Percentiles rank a stretch among this genome's conserved stretches.
These are phyloP conservation scores for Penicillium angulare DNA, from an alignment of 495 filamentous ascomycete genomes.

Conservation along the genomic window DNA sequence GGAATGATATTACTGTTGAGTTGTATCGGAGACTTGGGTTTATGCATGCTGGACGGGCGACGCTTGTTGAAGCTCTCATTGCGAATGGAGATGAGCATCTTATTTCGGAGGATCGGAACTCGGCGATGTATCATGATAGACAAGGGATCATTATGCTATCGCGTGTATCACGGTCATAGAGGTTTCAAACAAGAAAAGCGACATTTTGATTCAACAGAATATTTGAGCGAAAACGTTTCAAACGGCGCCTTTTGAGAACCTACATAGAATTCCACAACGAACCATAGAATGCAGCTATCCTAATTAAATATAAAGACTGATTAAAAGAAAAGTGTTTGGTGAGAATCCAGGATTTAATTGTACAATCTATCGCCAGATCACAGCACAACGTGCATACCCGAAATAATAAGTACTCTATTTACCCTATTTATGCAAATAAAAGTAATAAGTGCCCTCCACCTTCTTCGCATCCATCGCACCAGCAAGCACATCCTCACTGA, in stretches of 20 bases:
- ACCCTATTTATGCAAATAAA: constrained; percentile 21
- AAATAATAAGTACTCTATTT: too few species aligned
- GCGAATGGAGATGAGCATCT: constrained; percentile 35
- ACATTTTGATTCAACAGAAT: too few species aligned
- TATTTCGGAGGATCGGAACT: constrained; percentile 25
- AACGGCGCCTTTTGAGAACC: too few species aligned
- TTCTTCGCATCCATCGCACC: constrained; percentile 32
- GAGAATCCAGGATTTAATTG: too few species aligned
- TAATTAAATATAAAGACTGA: too few species aligned
- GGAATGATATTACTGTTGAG: constrained; percentile 26
- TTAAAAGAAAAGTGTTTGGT: too few species aligned
- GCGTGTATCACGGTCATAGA: background rate
- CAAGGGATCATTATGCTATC: constrained; percentile 20
- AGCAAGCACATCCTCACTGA: constrained; percentile 21
- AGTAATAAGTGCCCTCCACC: constrained; percentile 19
- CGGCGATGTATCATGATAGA: constrained; percentile 20
- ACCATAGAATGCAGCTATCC: too few species aligned
- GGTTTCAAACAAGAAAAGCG: too few species aligned
- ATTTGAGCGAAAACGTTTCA: too few species aligned
- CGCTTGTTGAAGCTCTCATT: constrained; percentile 31
- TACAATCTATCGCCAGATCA: too few species aligned
- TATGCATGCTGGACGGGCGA: constrained; percentile 22
- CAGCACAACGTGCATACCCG: too few species aligned
- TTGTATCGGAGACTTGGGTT: constrained; percentile 35
- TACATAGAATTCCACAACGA: too few species aligned